These are phyloP conservation scores for Saccharomyces hybrid DNA, from an alignment of 1,139 yeast genomes.

Conservation along the genomic window DNA sequence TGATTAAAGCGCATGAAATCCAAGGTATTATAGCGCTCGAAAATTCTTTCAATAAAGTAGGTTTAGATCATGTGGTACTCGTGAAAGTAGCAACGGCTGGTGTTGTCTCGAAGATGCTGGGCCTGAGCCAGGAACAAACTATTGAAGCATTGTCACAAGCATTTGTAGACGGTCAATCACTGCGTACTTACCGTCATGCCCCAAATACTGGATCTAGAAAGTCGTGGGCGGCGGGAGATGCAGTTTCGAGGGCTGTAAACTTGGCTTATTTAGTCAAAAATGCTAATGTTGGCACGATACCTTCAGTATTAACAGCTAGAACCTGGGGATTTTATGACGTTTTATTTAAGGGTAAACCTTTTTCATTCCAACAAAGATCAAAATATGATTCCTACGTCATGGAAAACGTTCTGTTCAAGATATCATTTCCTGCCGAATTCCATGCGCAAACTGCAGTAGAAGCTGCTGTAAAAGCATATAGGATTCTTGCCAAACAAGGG, in stretches of 20 bases:
- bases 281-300: constrained; percentile 46
- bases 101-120: constrained; percentile 47
- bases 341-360: constrained; percentile 44
- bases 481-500: constrained; percentile 35
- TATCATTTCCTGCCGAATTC: constrained; percentile 58
- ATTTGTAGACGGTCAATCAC: constrained; percentile 50
- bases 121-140: constrained; percentile 43
- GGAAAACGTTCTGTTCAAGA: constrained; percentile 54
- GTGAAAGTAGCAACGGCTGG: constrained; percentile 59
- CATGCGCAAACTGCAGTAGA: constrained; percentile 62
- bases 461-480: constrained; percentile 42
- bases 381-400: constrained; percentile 50
- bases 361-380: constrained; percentile 41
- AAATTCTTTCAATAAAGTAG: constrained; percentile 51
- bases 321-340: constrained; percentile 60
- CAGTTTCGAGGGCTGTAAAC: constrained; percentile 52
- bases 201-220: constrained; percentile 57
- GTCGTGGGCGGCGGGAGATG: constrained; percentile 64
- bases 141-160: constrained; percentile 51
- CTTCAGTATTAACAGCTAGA: constrained; percentile 47
- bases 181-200: constrained; percentile 54
- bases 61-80: constrained; percentile 51
- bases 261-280: constrained; percentile 44
- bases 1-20: constrained; percentile 57
- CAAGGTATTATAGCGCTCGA: constrained; percentile 52